Base-by-base conservation (phyloP, 1,139 yeast genomes). In the Suhomyces choctaworum region DNA sequence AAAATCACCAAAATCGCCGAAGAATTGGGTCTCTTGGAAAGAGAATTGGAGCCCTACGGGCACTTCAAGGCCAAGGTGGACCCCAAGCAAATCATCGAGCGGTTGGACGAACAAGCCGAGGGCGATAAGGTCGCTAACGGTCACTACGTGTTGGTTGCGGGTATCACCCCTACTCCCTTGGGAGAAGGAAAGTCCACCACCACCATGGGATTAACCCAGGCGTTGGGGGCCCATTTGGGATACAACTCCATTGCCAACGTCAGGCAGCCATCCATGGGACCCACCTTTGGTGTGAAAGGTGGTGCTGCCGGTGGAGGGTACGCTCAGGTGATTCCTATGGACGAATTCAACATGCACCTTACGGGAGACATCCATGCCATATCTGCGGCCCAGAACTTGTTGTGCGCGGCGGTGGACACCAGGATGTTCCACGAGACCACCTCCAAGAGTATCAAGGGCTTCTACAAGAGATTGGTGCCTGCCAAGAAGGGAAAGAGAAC, bases 271-370 rank as follows among this genome's bases (percentile, higher is more conserved):
- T 85, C 95, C 12, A 90, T 92, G 97, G 98, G 98, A 35, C 98
- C 98, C 42, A 92, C 98, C 14, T 92, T 92, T 56, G 98, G 98
- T 66, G 89, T 92, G 58, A 92, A 90, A 68, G 97, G 97, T 61
- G 98, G 98, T 66, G 98, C 98, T 46, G 97, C 98, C 13, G 98
- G 98, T 59, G 98, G 98, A 60, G 98, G 98, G 42, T 92, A 90
- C 66, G 84, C 97, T 7, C 97, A 92, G 69, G 97, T 92, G 33
- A 89, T 92, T 56, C 98, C 98, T 45, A 92, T 92, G 98, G 98
- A 92, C 62, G 98, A 92, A 66, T 92, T 92, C 74, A 92, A 92
- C 72, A 80, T 92, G 86, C 98, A 92, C 62, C 80, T 92, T 49
- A 92, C 98, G 33, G 98, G 98, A 62, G 98, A 92, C 62, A 90